These are phyloP conservation scores for Phytophthora citrophthora DNA, from an alignment of 352 stramenopile genomes.

Conservation along the genomic window DNA sequence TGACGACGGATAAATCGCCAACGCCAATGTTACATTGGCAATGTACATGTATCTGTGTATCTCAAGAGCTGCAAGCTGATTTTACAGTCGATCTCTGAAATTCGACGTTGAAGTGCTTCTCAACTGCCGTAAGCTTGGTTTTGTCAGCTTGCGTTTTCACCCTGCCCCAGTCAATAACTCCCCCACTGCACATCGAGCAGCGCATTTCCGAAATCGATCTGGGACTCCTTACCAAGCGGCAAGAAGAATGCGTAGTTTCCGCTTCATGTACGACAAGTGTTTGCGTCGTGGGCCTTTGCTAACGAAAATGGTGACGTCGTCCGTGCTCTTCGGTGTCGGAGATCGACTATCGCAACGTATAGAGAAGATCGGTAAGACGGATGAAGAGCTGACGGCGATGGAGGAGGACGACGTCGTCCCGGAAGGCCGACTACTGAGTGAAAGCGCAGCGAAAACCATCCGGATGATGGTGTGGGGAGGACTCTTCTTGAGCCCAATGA, in stretches of 20 bases:
- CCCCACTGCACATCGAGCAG: neutral
- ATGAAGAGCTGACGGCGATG: neutral
- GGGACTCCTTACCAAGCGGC: too few species aligned
- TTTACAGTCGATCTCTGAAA: neutral
- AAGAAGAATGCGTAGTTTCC: conserved; percentile 36
- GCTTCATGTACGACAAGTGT: conserved; percentile 52
- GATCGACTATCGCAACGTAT: conserved; percentile 63
- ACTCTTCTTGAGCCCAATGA: conserved; percentile 81
- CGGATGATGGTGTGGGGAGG: conserved; percentile 88
- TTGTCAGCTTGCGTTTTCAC: too few species aligned
- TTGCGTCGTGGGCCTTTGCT: conserved; percentile 54
- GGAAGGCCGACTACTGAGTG: neutral
- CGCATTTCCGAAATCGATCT: neutral
- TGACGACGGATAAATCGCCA: too few species aligned
- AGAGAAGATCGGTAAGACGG: conserved; percentile 24
- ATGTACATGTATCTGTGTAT: too few species aligned
- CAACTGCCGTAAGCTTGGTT: neutral
- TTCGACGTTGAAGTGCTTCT: neutral
- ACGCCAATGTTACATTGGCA: too few species aligned
- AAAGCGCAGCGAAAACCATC: conserved; percentile 29
- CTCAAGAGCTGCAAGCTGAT: neutral
- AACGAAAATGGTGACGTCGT: conserved; percentile 68
- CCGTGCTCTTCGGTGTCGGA: conserved; percentile 56
- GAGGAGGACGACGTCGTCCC: conserved; percentile 4
- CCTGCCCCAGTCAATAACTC: neutral